Base-by-base conservation (phyloP, 2,329 filamentous ascomycete genomes). In the Aureobasidium leucospermi region DNA sequence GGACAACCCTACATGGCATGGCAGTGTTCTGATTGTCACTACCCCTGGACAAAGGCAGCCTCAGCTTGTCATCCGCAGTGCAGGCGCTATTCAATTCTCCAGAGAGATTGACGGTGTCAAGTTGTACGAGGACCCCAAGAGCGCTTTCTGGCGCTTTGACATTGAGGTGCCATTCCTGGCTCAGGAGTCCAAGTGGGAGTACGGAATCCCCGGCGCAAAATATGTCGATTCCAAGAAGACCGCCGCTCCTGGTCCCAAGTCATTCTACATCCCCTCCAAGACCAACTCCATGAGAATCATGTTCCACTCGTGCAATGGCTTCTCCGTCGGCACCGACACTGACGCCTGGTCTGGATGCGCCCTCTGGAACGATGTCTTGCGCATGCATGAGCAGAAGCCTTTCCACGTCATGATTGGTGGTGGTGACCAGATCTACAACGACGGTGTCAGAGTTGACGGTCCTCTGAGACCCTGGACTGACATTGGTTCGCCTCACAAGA, bases 1-100 rank as follows among this genome's bases (percentile, higher is more conserved):
- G 2, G 71, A 73, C 31, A 69, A 67, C 51, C 76, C 77, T 41
- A 75, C 74, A 42, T 97, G 93, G 92, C 79, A 89, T 67, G 92
- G 93, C 60, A 96, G 90, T 71, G 88, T 96, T 7, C 76, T 96
- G 66, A 77, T 96, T 52, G 90, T 96, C 56, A 88, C 87, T 15
- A 85, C 81, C 55, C 88, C 90, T 4, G 88, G 88, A 28, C 85
- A 83, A 67, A 76, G 78, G 19, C 81, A 83, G 63, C 79, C 81
- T 1, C 76, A 81, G 63, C 84, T 95, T 42, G 78, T 79, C 29
- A 73, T 93, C 65, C 73, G 71, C 15, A 74, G 75, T 16, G 75
- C 74, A 36, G 67, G 67, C 38, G 47, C 66, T 66, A 51, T 72
- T 70, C 52, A 71, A 68, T 39, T 65, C 68, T 49, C 64, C 56